phyloP scores from a whole-genome alignment of 768 basidiomycete species.

The Chiua virens region DNA sequence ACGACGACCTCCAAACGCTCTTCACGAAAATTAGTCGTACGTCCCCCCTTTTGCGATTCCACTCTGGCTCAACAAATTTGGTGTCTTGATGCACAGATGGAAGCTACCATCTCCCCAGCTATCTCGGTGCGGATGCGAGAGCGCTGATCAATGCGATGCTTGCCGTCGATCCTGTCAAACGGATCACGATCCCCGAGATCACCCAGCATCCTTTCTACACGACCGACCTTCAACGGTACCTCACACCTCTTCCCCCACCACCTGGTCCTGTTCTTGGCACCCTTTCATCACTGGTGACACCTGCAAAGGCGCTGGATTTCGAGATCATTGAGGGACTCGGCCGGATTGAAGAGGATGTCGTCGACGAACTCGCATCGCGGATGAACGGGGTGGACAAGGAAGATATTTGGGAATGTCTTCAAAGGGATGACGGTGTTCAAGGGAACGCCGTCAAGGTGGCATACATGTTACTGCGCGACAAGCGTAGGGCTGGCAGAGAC shows the following conservation, averaged over 20 bases:
- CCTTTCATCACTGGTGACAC: slow-evolving; percentile 68
- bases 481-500: slow-evolving; percentile 78
- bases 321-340: slow-evolving; percentile 92
- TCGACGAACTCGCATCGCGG: slow-evolving; percentile 73
- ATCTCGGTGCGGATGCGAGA: slow-evolving; percentile 75
- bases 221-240: slow-evolving; percentile 81
- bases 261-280: slow-evolving; percentile 77
- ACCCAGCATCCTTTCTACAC: slow-evolving; percentile 90
- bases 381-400: slow-evolving; percentile 78
- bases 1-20: slow-evolving; percentile 88
- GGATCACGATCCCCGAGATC: slow-evolving; percentile 92
- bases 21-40: slow-evolving; percentile 93
- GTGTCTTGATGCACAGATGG: slow-evolving; percentile 57
- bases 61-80: not conserved
- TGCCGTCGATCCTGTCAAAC: slow-evolving; percentile 89
- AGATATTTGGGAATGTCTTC: slow-evolving; percentile 84
- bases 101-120: slow-evolving; percentile 79
- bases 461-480: slow-evolving; percentile 90
- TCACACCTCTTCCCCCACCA: slow-evolving; percentile 75
- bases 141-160: slow-evolving; percentile 87
- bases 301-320: slow-evolving; percentile 67
- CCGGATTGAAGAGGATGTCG: slow-evolving; percentile 86
- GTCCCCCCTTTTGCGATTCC: slow-evolving; percentile 21
- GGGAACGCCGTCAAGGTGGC: slow-evolving; percentile 97
- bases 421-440: slow-evolving; percentile 77